phyloP scores from a whole-genome alignment of 2,329 filamentous ascomycete genomes.

The Emergomyces orientalis region DNA sequence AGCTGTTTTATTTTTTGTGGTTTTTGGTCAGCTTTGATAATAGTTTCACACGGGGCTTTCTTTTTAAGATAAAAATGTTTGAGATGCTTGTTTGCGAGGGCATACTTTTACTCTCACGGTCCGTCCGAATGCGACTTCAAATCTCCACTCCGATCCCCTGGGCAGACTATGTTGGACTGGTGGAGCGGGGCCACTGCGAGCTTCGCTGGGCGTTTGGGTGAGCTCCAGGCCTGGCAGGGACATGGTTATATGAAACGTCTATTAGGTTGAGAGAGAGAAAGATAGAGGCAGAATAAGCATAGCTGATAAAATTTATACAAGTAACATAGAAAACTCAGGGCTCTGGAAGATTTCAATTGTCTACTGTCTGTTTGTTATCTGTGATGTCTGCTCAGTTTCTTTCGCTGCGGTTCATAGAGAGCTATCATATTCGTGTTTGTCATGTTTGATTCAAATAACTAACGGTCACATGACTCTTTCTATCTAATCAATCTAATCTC shows the following conservation, averaged over 20 bases:
- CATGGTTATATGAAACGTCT: slow-evolving; percentile 38
- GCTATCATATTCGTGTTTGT: neutral
- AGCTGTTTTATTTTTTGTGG: slow-evolving; percentile 42
- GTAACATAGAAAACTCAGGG: neutral
- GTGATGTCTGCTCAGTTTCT: no score
- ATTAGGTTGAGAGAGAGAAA: neutral
- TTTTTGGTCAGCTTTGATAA: neutral
- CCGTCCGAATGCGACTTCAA: slow-evolving; percentile 54
- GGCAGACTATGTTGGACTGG: slow-evolving; percentile 46
- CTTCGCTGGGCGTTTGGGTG: slow-evolving; percentile 50
- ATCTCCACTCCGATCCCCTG: slow-evolving; percentile 67
- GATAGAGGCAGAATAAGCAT: neutral
- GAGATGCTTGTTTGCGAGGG: neutral
- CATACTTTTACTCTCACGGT: slow-evolving; percentile 46
- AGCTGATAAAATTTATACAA: neutral
- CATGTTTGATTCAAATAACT: neutral
- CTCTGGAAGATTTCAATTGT: neutral
- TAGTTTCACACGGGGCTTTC: neutral
- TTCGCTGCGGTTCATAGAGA: neutral
- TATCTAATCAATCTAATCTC: neutral
- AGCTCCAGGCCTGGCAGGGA: slow-evolving; percentile 67
- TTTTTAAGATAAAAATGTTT: neutral
- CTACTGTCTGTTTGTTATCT: neutral
- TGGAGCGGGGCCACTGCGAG: slow-evolving; percentile 28
- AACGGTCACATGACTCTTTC: neutral